These are phyloP conservation scores for Ceratobasidium sp. DNA, from an alignment of 1,284 basidiomycete genomes.

Conservation along the genomic window DNA sequence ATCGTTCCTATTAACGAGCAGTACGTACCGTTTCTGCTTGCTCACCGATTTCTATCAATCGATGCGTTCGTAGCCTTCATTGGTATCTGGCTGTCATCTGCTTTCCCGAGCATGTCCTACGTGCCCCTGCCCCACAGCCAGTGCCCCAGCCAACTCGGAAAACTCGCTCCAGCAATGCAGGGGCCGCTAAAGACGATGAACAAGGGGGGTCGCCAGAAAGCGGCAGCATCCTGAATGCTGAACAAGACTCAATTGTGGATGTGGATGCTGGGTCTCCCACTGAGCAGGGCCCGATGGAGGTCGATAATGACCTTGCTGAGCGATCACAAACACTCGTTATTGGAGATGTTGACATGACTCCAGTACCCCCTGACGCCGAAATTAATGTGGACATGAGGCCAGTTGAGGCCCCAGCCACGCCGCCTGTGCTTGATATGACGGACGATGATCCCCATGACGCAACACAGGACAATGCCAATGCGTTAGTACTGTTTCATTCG, in stretches of 20 bases:
- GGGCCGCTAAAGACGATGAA: slow-evolving; percentile 23
- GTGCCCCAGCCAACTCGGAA: slow-evolving; percentile 54
- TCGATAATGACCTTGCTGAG: slow-evolving; percentile 39
- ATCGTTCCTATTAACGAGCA: slow-evolving; percentile 97
- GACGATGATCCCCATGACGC: slow-evolving; percentile 22
- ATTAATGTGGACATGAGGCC: neutral
- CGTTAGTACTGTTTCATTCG: neutral
- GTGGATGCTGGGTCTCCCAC: slow-evolving; percentile 30
- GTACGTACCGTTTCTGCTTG: slow-evolving; percentile 62
- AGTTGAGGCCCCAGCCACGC: neutral
- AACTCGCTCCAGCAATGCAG: slow-evolving; percentile 31
- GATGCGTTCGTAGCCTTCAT: slow-evolving; percentile 73
- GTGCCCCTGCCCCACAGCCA: slow-evolving; percentile 54
- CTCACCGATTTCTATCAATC: neutral
- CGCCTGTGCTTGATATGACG: slow-evolving; percentile 22
- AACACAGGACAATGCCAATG: slow-evolving; percentile 5
- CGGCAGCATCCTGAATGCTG: neutral
- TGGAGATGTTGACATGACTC: neutral
- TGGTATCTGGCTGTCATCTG: slow-evolving; percentile 98
- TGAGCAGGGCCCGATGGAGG: slow-evolving; percentile 42
- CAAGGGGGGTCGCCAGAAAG: slow-evolving; percentile 17
- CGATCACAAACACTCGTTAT: slow-evolving; percentile 20
- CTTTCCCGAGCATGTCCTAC: slow-evolving; percentile 72
- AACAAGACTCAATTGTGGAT: slow-evolving; percentile 12
- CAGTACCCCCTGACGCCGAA: slow-evolving; percentile 10